A percentile compares a stretch with the other conserved stretches of the same genome.
phyloP scores from a whole-genome alignment of 352 stramenopile species.

The Nothophytophthora sp. region DNA sequence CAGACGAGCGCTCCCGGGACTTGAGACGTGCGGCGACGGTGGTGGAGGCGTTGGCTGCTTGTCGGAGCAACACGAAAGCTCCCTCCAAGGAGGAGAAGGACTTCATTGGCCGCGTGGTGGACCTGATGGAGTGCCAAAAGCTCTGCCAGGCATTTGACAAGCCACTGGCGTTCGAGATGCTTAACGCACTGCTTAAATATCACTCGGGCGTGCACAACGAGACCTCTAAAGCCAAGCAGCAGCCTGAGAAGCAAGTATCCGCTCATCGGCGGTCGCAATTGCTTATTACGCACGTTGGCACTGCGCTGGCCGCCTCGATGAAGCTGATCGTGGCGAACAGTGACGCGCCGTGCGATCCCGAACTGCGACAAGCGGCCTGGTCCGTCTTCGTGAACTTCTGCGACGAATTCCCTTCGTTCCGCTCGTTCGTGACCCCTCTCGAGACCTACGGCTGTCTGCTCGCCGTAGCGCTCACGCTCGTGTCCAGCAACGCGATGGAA shows the following conservation, averaged over 20 bases:
- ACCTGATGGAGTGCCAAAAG: constrained; percentile 17
- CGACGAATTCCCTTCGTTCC: constrained; percentile 49
- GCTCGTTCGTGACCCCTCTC: constrained; percentile 37
- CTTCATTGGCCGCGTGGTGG: constrained; percentile 34
- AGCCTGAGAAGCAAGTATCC: background rate
- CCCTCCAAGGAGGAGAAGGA: constrained; percentile 25
- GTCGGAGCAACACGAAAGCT: constrained; percentile 6
- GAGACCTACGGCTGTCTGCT: constrained; percentile 70
- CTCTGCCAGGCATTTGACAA: constrained; percentile 14
- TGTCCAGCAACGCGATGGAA: constrained; percentile 1
- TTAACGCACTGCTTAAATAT: constrained; percentile 61
- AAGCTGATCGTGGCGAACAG: constrained; percentile 30
- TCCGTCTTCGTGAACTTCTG: constrained; percentile 61
- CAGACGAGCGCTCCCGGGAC: constrained; percentile 9
- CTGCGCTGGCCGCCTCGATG: constrained; percentile 46
- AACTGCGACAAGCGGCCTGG: constrained; percentile 32
- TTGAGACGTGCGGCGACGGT: constrained; percentile 30
- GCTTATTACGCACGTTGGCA: constrained; percentile 27
- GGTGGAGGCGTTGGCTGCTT: constrained; percentile 35
- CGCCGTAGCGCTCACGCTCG: constrained; percentile 38
- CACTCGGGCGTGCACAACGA: constrained; percentile 27
- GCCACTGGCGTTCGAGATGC: constrained; percentile 39
- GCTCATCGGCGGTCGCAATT: constrained; percentile 14
- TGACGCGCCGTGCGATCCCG: constrained; percentile 2
- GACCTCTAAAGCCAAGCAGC: constrained; percentile 9